Conservation (phyloP, 202 grass and related monocot genomes). For the Setaria italica region DNA sequence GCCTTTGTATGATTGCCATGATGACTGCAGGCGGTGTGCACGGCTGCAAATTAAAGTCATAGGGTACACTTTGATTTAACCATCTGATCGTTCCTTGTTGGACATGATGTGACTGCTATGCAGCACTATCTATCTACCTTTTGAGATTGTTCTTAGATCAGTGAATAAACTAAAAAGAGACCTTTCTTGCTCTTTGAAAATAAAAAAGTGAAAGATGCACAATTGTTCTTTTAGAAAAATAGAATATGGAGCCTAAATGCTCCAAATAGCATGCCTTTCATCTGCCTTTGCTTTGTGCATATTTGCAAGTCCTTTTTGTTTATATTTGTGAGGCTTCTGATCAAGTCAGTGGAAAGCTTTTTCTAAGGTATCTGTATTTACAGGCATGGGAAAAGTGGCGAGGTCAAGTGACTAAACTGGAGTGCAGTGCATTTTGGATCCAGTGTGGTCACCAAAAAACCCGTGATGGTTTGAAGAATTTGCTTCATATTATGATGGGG, state of each 20-base stretch:
- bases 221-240: neutral
- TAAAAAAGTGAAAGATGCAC: neutral
- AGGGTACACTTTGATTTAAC: neutral
- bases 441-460: slow-evolving; percentile 88
- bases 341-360: slow-evolving; percentile 33
- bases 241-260: neutral
- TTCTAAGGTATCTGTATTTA: slow-evolving; percentile 40
- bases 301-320: slow-evolving; percentile 25
- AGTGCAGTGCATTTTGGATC: slow-evolving; percentile 94
- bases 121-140: slow-evolving; percentile 17
- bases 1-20: slow-evolving; percentile 15
- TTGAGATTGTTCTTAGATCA: neutral
- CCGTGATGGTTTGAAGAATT: slow-evolving; percentile 84
- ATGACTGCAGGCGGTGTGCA: neutral
- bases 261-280: slow-evolving; percentile 8
- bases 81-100: neutral
- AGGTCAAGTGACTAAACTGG: slow-evolving; percentile 79
- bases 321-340: slow-evolving; percentile 13
- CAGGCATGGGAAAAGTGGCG: slow-evolving; percentile 98
- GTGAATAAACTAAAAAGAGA: no score
- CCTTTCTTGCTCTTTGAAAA: neutral
- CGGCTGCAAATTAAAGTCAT: slow-evolving; percentile 8
- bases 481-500: slow-evolving; percentile 96
- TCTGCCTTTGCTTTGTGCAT: neutral
- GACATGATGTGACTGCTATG: slow-evolving; percentile 7